phyloP scores from a whole-genome alignment of 495 filamentous ascomycete species.

The Tirmania nivea region DNA sequence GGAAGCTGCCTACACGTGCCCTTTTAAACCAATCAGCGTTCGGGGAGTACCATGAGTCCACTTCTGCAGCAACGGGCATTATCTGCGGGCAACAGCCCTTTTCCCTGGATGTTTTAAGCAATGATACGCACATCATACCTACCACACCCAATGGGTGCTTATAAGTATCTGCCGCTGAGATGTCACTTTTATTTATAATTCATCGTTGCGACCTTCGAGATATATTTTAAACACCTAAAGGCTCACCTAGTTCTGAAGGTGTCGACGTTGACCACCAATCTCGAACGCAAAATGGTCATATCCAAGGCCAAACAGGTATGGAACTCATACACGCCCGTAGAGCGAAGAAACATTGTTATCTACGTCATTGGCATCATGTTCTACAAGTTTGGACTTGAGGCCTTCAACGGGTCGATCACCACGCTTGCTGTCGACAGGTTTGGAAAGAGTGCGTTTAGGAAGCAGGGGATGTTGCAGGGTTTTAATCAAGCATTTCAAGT shows the following conservation, averaged over 20 bases:
- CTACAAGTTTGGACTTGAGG: conserved; percentile 28
- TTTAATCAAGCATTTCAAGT: conserved; percentile 23
- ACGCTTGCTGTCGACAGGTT: conserved; percentile 23
- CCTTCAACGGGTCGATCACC: conserved; percentile 26
- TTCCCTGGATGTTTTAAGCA: too few species aligned
- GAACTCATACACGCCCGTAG: conserved; percentile 1
- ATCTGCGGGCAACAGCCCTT: too few species aligned
- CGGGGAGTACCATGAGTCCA: too few species aligned
- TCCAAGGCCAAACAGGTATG: background rate
- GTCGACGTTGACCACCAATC: too few species aligned
- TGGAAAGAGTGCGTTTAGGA: conserved; percentile 20
- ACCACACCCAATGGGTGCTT: too few species aligned
- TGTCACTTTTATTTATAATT: too few species aligned
- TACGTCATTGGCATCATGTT: conserved; percentile 25
- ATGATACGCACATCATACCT: too few species aligned
- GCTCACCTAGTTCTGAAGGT: too few species aligned
- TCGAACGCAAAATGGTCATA: background rate
- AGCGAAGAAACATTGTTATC: conserved; percentile 21
- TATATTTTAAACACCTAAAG: background rate
- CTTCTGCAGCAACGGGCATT: too few species aligned
- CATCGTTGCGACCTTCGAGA: background rate
- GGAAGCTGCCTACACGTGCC: too few species aligned
- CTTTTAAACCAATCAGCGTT: too few species aligned
- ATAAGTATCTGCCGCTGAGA: too few species aligned
- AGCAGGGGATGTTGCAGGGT: conserved; percentile 24